Conservation (phyloP, 2,329 filamentous ascomycete species). For the Aspergillus niger region DNA sequence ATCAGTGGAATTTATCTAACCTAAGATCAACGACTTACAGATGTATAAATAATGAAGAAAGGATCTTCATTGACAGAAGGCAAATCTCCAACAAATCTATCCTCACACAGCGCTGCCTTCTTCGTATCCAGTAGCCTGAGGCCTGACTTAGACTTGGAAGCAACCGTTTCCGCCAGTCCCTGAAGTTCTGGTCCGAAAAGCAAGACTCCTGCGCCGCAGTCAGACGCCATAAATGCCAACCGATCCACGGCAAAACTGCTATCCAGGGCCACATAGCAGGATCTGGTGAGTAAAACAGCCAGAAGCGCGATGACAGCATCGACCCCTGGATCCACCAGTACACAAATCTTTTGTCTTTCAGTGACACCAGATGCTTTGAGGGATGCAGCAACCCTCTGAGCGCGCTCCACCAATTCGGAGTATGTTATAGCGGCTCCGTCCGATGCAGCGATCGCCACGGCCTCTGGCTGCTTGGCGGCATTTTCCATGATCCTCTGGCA, state of each 20-base stretch:
- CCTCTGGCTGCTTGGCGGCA: no score
- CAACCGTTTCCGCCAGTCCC: not conserved
- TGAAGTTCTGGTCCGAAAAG: not conserved
- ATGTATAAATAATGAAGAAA: not conserved
- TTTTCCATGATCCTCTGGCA: no score
- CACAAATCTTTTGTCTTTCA: not conserved
- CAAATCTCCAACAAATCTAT: no score
- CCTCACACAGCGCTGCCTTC: no score
- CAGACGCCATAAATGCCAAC: not conserved
- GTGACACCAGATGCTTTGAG: no score
- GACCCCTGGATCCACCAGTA: not conserved
- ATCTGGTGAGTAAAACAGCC: not conserved
- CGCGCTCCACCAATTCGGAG: no score
- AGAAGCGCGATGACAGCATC: not conserved
- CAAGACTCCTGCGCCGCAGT: not conserved
- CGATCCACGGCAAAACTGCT: not conserved
- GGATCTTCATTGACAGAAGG: not conserved
- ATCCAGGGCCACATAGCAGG: not conserved
- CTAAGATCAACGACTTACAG: not conserved
- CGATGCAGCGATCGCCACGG: no score
- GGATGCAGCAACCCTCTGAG: no score
- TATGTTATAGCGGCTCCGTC: no score
- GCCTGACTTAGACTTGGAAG: not conserved
- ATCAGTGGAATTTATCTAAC: not conserved
- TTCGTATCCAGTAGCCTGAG: no score